Evolutionary conservation across 805 yeast species (phyloP).

Genomic region (Ogataea dorogensis): DNA sequence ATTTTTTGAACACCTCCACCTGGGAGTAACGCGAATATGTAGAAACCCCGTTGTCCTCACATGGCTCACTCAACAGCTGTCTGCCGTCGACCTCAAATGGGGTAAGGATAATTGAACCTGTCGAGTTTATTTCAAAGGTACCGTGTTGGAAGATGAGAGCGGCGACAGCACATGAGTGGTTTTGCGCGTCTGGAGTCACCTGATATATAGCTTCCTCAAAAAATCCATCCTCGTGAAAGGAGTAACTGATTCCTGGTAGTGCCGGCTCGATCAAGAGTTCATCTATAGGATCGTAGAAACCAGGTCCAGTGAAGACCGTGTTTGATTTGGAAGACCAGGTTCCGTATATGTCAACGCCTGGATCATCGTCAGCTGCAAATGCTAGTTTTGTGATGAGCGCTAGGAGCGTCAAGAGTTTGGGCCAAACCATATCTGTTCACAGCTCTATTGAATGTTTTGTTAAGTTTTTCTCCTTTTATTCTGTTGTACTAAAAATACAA

Average conservation of each 20-base stretch:
- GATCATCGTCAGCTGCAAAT: slow-evolving; percentile 6
- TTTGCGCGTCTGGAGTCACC: slow-evolving; percentile 62
- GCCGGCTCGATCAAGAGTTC: slow-evolving; percentile 94
- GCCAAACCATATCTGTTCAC: slow-evolving; percentile 5
- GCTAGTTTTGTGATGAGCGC: background rate
- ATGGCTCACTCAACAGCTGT: slow-evolving; percentile 85
- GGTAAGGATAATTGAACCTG: slow-evolving; percentile 65
- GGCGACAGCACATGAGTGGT: slow-evolving; percentile 84
- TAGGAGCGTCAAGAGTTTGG: slow-evolving; percentile 4
- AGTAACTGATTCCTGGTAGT: slow-evolving; percentile 88
- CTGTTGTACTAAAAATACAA: slow-evolving; percentile 6
- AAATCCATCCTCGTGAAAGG: slow-evolving; percentile 89
- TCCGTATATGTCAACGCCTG: slow-evolving; percentile 52
- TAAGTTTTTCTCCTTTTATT: slow-evolving; percentile 8
- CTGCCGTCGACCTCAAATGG: slow-evolving; percentile 91
- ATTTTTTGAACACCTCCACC: slow-evolving; percentile 56
- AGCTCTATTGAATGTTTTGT: slow-evolving; percentile 2
- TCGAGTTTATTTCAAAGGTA: slow-evolving; percentile 55
- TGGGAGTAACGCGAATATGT: slow-evolving; percentile 72
- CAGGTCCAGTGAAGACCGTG: slow-evolving; percentile 95
- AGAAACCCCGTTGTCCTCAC: slow-evolving; percentile 60
- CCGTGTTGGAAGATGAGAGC: slow-evolving; percentile 90
- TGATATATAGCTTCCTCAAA: slow-evolving; percentile 89
- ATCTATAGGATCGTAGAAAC: slow-evolving; percentile 93
- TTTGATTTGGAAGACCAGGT: slow-evolving; percentile 96